Percentiles rank a stretch among this genome's conserved stretches.
These are phyloP conservation scores for Amanita exitialis DNA, from an alignment of 768 basidiomycete genomes.

Conservation along the genomic window DNA sequence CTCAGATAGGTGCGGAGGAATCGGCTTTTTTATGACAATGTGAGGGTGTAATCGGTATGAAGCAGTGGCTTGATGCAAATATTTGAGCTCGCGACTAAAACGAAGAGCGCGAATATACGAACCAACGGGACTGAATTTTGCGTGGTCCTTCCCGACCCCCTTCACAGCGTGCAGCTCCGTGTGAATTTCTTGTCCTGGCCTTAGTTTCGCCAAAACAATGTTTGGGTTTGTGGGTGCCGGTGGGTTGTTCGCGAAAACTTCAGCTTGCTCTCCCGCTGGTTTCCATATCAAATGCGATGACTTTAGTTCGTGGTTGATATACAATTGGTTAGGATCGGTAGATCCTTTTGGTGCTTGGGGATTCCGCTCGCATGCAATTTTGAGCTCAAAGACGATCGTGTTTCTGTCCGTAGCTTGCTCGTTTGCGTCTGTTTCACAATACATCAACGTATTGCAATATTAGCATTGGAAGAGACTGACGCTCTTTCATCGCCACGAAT, in stretches of 20 bases:
- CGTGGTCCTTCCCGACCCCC: constrained; percentile 88
- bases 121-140: constrained; percentile 96
- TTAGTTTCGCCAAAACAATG: constrained; percentile 84
- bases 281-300: constrained; percentile 66
- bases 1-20: constrained; percentile 65
- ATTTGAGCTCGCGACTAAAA: not conserved
- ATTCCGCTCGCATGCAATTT: constrained; percentile 55
- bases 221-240: constrained; percentile 68
- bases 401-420: constrained; percentile 78
- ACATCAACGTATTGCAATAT: not conserved
- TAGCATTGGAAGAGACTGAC: constrained; percentile 17
- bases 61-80: constrained; percentile 61
- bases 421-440: constrained; percentile 20
- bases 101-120: constrained; percentile 13
- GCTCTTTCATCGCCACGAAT: constrained; percentile 45
- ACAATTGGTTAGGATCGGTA: constrained; percentile 53
- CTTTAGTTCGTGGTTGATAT: constrained; percentile 58
- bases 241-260: constrained; percentile 39
- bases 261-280: constrained; percentile 73
- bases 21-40: constrained; percentile 65
- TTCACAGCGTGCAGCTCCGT: constrained; percentile 89
- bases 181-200: constrained; percentile 83
- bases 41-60: constrained; percentile 89
- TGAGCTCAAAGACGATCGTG: constrained; percentile 80
- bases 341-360: constrained; percentile 41